Evolutionary conservation across 164 flowering plant species (phyloP).

Genomic region (Aristolochia californica): DNA sequence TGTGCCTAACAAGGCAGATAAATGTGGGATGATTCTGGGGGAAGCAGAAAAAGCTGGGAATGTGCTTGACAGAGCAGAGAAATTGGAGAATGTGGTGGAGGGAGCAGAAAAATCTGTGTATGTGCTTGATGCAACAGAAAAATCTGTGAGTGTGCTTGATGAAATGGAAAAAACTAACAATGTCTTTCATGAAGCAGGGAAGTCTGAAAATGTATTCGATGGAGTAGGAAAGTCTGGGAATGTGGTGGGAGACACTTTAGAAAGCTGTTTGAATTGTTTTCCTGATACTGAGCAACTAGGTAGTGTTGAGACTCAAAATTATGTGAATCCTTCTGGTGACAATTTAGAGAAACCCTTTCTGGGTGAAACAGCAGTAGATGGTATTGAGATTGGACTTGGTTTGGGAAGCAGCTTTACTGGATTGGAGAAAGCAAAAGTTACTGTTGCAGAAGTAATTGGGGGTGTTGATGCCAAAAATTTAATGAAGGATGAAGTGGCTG

Average conservation of each 20-base stretch:
- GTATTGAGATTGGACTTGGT: slow-evolving; percentile 11
- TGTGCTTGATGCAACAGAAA: no score
- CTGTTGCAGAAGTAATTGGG: slow-evolving; percentile 3
- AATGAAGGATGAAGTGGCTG: slow-evolving; percentile 2
- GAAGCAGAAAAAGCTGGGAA: slow-evolving; percentile 11
- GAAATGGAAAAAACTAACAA: no score
- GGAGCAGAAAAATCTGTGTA: no score
- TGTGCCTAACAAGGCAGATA: no score
- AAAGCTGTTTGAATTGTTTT: slow-evolving; percentile 8
- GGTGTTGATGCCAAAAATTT: slow-evolving; percentile 1
- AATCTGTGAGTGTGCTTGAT: slow-evolving; percentile 1
- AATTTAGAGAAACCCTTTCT: slow-evolving; percentile 11
- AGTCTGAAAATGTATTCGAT: background rate
- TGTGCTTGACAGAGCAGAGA: background rate
- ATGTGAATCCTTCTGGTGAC: slow-evolving; percentile 9
- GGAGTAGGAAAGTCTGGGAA: background rate
- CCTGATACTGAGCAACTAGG: slow-evolving; percentile 1
- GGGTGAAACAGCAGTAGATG: slow-evolving; percentile 15
- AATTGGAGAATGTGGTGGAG: no score
- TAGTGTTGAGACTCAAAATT: slow-evolving; percentile 9
- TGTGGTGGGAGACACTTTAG: background rate
- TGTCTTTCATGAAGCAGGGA: no score
- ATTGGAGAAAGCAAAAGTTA: slow-evolving; percentile 4
- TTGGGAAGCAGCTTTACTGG: slow-evolving; percentile 10
- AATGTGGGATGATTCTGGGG: background rate